Evolutionary conservation across 441 rosid genomes (phyloP).

Genomic region (Hypseocharis bilobata): DNA sequence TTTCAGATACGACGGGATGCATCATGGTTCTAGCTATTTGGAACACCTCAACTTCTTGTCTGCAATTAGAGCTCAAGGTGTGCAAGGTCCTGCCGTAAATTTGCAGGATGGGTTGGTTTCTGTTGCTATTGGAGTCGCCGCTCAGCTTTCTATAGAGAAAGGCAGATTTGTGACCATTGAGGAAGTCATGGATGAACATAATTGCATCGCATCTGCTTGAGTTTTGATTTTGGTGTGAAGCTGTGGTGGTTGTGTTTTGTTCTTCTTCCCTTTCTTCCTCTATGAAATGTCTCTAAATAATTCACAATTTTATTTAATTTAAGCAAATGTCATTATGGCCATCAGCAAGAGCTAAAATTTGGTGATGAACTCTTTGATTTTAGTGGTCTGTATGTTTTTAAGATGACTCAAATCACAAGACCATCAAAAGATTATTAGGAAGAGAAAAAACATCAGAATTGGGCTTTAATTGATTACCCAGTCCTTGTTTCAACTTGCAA

Average conservation of each 20-base stretch:
- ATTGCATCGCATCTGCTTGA: constrained; percentile 5
- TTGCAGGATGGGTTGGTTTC: constrained; percentile 82
- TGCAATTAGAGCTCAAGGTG: constrained; percentile 47
- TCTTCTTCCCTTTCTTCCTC: neutral
- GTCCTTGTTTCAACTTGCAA: too few species aligned
- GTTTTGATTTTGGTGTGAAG: neutral
- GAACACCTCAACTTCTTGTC: constrained; percentile 72
- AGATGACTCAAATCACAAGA: too few species aligned
- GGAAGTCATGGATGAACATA: constrained; percentile 45
- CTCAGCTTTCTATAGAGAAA: constrained; percentile 72
- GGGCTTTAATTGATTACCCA: too few species aligned
- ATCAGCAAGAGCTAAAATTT: too few species aligned
- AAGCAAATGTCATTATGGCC: too few species aligned
- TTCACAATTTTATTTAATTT: neutral
- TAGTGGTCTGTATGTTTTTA: too few species aligned
- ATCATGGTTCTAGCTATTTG: constrained; percentile 87
- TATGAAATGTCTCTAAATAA: neutral
- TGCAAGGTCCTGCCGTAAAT: constrained; percentile 49
- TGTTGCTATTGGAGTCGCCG: constrained; percentile 93
- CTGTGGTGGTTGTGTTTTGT: too few species aligned
- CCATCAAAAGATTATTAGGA: too few species aligned
- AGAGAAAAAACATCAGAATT: too few species aligned
- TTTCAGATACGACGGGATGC: constrained; percentile 72
- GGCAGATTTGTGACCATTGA: constrained; percentile 51
- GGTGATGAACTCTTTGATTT: too few species aligned